Conservation (phyloP, 2,329 filamentous ascomycete genomes). For the Fusarium aywerte region DNA sequence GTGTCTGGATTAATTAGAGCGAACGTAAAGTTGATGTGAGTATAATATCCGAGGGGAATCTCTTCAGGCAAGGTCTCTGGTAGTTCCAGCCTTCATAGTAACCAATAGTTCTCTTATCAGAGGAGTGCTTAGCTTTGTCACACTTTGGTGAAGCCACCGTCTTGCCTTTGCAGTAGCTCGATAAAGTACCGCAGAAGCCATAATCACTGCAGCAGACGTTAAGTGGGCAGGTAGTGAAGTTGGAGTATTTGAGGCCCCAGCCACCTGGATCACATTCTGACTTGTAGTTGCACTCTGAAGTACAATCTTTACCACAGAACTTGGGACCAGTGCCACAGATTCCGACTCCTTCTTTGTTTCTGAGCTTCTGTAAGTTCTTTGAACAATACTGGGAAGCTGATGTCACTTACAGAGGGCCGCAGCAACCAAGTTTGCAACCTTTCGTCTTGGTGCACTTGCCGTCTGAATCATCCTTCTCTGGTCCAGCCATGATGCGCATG, state of each 20-base stretch:
- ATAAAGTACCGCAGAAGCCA: constrained; percentile 49
- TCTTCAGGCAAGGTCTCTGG: constrained; percentile 42
- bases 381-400: too few species aligned
- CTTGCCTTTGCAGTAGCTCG: background rate
- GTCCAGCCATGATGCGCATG: background rate
- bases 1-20: constrained; percentile 47
- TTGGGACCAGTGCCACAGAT: background rate
- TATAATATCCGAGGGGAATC: constrained; percentile 42
- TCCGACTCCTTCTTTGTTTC: rapidly evolving
- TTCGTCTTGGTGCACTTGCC: background rate
- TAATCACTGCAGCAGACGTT: constrained; percentile 52
- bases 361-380: background rate
- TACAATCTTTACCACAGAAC: constrained; percentile 24
- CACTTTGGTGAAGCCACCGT: background rate
- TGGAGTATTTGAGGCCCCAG: constrained; percentile 41
- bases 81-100: constrained; percentile 48
- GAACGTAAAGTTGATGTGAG: constrained; percentile 52
- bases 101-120: constrained; percentile 34
- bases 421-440: background rate
- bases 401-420: background rate
- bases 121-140: background rate
- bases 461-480: background rate
- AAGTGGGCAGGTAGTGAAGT: constrained; percentile 44
- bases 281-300: constrained; percentile 40
- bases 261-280: constrained; percentile 49